Evolutionary conservation across 176 grass and related monocot genomes (phyloP).

Genomic region (Cymbopogon citratus): DNA sequence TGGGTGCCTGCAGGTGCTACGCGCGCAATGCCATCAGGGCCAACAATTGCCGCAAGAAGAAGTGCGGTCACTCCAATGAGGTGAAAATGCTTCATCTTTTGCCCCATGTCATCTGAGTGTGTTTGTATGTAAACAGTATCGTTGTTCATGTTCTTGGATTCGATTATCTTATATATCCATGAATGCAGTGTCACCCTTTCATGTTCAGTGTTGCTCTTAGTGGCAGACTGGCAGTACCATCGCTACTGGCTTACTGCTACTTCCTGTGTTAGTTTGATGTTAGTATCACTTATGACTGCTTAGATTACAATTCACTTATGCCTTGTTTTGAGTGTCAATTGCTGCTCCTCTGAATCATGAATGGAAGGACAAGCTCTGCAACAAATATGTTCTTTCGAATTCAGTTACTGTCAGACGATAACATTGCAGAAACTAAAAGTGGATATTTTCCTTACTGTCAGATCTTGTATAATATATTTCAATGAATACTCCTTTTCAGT

Average conservation of each 20-base stretch:
- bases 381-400: neutral
- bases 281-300: neutral
- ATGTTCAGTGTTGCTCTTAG: neutral
- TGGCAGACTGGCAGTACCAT: no score
- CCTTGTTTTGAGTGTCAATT: neutral
- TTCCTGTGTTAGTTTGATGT: neutral
- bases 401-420: neutral
- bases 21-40: neutral
- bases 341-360: neutral
- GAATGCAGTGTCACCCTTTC: neutral
- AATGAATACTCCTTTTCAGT: neutral
- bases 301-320: neutral
- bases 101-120: neutral
- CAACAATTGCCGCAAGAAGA: constrained; percentile 3
- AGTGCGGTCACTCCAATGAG: neutral
- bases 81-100: neutral
- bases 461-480: neutral
- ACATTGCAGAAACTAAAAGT: neutral
- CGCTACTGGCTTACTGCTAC: neutral
- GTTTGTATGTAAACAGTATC: neutral
- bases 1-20: neutral
- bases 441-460: neutral
- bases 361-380: neutral
- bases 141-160: neutral
- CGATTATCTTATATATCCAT: neutral